A percentile compares a stretch with the other conserved stretches of the same genome.
phyloP scores from a whole-genome alignment of 768 basidiomycete species.

The Suillus plorans region DNA sequence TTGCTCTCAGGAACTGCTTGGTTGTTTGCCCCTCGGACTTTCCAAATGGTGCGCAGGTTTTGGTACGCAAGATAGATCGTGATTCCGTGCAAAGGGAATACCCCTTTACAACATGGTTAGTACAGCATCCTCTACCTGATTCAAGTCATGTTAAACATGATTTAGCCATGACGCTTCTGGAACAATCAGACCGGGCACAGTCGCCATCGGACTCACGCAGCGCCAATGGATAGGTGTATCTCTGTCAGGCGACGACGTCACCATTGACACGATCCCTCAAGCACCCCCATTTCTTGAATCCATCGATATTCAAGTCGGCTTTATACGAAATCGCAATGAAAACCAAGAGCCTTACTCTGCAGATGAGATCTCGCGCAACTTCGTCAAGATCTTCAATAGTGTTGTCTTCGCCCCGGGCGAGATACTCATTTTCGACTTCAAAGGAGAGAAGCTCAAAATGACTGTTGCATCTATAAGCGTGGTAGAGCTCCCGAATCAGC shows the following conservation, averaged over 20 bases:
- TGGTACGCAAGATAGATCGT: constrained; percentile 55
- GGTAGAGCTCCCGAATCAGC: constrained; percentile 63
- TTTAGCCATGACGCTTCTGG: constrained; percentile 77
- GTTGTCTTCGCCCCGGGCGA: constrained; percentile 70
- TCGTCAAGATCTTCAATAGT: constrained; percentile 73
- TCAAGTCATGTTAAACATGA: constrained; percentile 26
- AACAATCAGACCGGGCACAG: constrained; percentile 60
- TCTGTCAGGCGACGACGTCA: constrained; percentile 69
- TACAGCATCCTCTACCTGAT: background rate
- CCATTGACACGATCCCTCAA: constrained; percentile 61
- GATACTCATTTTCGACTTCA: constrained; percentile 82
- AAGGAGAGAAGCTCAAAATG: constrained; percentile 79
- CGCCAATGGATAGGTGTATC: constrained; percentile 92
- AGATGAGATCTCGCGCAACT: constrained; percentile 79
- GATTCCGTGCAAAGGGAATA: constrained; percentile 30
- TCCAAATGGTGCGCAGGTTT: constrained; percentile 65
- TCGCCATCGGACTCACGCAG: constrained; percentile 78
- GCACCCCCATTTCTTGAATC: constrained; percentile 69
- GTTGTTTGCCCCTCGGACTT: constrained; percentile 83
- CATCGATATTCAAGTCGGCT: constrained; percentile 78
- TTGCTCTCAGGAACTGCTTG: constrained; percentile 80
- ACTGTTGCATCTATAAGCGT: constrained; percentile 57
- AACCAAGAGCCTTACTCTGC: constrained; percentile 73
- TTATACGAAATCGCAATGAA: constrained; percentile 53
- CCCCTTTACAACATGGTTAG: constrained; percentile 73